Percentiles rank a stretch among this genome's conserved stretches.
Conservation (phyloP, 2,329 filamentous ascomycete species). For the Ceratocystis ficicola region DNA sequence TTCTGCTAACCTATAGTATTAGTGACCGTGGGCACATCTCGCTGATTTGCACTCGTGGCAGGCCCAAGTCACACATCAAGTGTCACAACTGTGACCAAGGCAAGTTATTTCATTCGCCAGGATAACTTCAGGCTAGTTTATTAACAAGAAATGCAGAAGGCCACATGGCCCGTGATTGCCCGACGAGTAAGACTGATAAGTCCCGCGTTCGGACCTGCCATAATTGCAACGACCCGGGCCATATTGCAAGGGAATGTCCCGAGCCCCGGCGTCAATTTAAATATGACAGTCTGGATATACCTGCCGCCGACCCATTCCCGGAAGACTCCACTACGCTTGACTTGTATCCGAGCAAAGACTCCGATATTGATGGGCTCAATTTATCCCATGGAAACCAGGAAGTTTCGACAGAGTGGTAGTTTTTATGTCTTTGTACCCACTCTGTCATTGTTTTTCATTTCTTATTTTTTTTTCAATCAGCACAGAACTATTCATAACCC, state of each 20-base stretch:
- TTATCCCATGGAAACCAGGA: background rate
- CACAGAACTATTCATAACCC: no score
- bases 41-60: background rate
- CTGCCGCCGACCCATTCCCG: background rate
- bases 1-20: background rate
- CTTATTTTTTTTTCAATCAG: no score
- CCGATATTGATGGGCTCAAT: background rate
- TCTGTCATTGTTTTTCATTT: no score
- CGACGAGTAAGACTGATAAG: background rate
- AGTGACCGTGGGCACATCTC: background rate
- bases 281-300: background rate
- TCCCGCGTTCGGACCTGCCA: conserved; percentile 44
- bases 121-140: background rate
- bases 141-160: background rate
- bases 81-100: background rate
- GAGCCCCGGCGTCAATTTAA: background rate
- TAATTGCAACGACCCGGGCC: conserved; percentile 52
- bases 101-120: background rate
- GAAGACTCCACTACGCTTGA: background rate
- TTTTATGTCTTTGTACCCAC: background rate
- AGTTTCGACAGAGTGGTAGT: background rate
- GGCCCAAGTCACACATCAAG: background rate
- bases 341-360: background rate
- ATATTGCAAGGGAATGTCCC: conserved; percentile 56
- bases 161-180: background rate